These are phyloP conservation scores for Leersia perrieri DNA, from an alignment of 176 grass and related monocot species.

Conservation along the genomic window DNA sequence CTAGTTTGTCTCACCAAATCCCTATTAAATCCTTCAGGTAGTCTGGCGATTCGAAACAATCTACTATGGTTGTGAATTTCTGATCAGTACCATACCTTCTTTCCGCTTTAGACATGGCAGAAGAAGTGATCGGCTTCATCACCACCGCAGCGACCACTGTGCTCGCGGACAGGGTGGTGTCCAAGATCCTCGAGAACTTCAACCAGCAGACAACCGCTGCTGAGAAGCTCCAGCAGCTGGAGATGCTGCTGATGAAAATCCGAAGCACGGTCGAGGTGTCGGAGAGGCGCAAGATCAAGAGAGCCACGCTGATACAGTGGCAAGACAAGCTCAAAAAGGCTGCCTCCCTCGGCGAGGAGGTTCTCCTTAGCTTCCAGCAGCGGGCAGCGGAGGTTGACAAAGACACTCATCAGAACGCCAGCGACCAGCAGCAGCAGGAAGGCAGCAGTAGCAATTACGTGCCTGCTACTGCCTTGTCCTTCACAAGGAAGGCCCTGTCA, in stretches of 20 bases:
- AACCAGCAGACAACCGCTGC: background rate
- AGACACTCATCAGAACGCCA: background rate
- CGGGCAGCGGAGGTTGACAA: background rate
- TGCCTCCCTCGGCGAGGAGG: background rate
- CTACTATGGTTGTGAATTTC: background rate
- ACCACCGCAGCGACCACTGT: background rate
- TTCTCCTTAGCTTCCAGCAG: conserved; percentile 6
- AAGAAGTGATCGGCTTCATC: background rate
- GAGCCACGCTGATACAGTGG: background rate
- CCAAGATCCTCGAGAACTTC: background rate
- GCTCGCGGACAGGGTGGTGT: background rate
- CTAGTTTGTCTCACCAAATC: background rate
- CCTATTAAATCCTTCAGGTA: background rate
- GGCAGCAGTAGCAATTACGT: background rate
- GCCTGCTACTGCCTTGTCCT: background rate
- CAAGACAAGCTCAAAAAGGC: conserved; percentile 22
- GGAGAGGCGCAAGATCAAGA: background rate
- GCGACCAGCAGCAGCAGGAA: background rate
- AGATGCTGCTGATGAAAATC: conserved; percentile 14
- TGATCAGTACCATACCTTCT: background rate
- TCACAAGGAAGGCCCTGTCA: background rate
- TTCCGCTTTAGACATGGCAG: conserved; percentile 6
- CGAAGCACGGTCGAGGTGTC: background rate
- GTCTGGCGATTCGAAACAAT: background rate
- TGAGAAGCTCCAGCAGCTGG: conserved; percentile 15